phyloP scores from a whole-genome alignment of 768 basidiomycete genomes.

The Lactarius sanguifluus region DNA sequence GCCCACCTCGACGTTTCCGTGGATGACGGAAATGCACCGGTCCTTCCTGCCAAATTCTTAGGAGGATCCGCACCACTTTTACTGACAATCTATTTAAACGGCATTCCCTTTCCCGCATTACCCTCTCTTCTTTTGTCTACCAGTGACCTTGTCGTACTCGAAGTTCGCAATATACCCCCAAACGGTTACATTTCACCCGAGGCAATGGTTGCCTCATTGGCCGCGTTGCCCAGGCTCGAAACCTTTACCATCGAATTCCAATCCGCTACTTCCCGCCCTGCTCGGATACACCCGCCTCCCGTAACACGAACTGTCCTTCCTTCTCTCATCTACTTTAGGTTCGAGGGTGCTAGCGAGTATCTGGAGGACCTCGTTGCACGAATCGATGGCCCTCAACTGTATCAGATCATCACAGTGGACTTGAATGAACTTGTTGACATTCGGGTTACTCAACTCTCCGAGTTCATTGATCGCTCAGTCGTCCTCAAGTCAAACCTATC shows the following conservation, averaged over 20 bases:
- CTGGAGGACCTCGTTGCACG: background rate
- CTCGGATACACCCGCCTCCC: background rate
- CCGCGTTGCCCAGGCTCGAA: background rate
- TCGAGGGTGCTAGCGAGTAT: background rate
- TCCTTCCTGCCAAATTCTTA: background rate
- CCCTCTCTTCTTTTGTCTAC: background rate
- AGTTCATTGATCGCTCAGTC: background rate
- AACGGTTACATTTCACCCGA: background rate
- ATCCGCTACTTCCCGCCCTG: background rate
- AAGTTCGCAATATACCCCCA: background rate
- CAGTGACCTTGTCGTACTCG: background rate
- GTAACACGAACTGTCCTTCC: background rate
- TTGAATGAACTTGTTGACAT: background rate
- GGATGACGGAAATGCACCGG: background rate
- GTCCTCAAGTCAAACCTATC: background rate
- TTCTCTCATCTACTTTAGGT: background rate
- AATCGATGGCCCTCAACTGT: background rate
- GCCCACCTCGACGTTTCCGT: background rate
- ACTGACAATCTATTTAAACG: background rate
- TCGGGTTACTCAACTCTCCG: background rate
- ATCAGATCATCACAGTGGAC: rapidly evolving
- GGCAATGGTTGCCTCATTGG: background rate
- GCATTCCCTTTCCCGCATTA: background rate
- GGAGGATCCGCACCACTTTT: background rate
- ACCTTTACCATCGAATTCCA: background rate